A percentile compares a stretch with the other conserved stretches of the same genome.
Conservation (phyloP, 371 early-diverging fungal species). For the Rhizopus arrhizus region DNA sequence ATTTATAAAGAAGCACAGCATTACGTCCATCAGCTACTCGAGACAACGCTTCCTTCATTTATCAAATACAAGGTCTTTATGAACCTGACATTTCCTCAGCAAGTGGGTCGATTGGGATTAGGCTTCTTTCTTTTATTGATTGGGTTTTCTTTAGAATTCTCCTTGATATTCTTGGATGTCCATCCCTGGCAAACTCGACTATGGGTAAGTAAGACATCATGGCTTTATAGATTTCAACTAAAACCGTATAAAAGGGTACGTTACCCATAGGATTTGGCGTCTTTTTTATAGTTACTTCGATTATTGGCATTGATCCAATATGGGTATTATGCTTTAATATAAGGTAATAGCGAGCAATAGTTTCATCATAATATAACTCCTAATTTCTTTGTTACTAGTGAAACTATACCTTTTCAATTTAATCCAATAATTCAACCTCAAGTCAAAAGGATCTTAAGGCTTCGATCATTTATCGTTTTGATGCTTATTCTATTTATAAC, state of each 20-base stretch:
- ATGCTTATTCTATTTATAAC: constrained; percentile 23
- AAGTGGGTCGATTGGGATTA: constrained; percentile 46
- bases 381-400: constrained; percentile 26
- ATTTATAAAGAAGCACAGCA: constrained; percentile 59
- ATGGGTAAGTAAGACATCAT: constrained; percentile 49
- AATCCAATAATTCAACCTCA: constrained; percentile 38
- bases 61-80: constrained; percentile 57
- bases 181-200: constrained; percentile 52
- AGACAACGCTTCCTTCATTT: constrained; percentile 60
- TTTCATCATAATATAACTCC: neutral
- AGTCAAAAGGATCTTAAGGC: constrained; percentile 31
- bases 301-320: constrained; percentile 49
- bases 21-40: constrained; percentile 56
- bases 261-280: constrained; percentile 45
- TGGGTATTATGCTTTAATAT: constrained; percentile 46
- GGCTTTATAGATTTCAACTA: neutral
- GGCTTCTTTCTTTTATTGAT: constrained; percentile 56
- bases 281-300: constrained; percentile 38
- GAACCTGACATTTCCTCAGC: constrained; percentile 61
- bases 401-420: constrained; percentile 46
- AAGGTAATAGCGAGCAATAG: constrained; percentile 29
- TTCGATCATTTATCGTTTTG: constrained; percentile 25
- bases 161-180: constrained; percentile 61
- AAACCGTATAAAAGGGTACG: constrained; percentile 32
- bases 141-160: constrained; percentile 59